These are phyloP conservation scores for Sanghuangporus weigelae DNA, from an alignment of 1,284 basidiomycete species.

Conservation along the genomic window DNA sequence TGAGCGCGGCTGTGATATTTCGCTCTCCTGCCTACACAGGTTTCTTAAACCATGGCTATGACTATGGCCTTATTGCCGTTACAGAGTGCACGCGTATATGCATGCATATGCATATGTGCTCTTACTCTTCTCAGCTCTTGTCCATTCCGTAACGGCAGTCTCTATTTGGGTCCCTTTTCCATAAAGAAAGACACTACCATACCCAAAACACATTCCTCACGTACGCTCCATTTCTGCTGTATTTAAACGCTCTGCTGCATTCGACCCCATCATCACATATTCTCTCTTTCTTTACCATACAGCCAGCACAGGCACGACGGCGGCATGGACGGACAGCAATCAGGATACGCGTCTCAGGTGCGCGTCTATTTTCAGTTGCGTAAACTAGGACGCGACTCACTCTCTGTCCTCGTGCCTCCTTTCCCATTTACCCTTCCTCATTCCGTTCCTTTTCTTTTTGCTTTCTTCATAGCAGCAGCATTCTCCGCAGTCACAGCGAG, in stretches of 20 bases:
- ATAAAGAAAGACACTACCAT: too few relatives aligned
- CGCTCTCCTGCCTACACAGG: conserved; percentile 1
- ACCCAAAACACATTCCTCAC: too few relatives aligned
- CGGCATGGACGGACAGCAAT: neutral
- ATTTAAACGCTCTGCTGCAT: too few relatives aligned
- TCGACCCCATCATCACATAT: too few relatives aligned
- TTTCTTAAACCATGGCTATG: neutral
- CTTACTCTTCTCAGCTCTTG: too few relatives aligned
- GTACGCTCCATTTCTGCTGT: too few relatives aligned
- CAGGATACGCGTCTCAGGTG: neutral
- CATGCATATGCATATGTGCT: neutral
- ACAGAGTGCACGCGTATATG: neutral
- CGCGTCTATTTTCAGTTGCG: neutral
- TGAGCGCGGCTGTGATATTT: neutral
- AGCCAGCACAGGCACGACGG: too few relatives aligned
- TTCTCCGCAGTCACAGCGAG: conserved; percentile 17
- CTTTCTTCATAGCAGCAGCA: conserved; percentile 16
- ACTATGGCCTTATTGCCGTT: neutral
- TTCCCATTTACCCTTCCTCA: neutral
- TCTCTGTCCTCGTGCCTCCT: neutral
- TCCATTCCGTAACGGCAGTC: too few relatives aligned
- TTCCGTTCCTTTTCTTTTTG: neutral
- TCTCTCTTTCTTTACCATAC: too few relatives aligned
- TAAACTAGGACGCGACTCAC: neutral
- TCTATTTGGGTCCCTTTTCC: too few relatives aligned